Evolutionary conservation across 225 moss, liverwort and hornwort genomes (phyloP).

Genomic region (Marchantia paleacea): DNA sequence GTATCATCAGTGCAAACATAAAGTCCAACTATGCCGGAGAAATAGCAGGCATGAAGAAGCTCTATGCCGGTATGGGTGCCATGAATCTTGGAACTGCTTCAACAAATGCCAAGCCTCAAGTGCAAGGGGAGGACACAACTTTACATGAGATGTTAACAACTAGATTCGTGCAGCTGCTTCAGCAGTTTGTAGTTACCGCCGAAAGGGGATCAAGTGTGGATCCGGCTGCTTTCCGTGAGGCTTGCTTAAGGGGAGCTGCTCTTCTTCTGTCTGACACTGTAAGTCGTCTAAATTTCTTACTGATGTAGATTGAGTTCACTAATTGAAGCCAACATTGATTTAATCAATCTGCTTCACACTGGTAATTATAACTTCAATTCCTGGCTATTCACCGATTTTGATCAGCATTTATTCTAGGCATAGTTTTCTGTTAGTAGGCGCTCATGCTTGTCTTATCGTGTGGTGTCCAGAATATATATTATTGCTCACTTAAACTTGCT

Average conservation of each 20-base stretch:
- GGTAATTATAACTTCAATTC: no score
- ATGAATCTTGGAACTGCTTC: constrained; percentile 38
- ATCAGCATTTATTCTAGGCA: no score
- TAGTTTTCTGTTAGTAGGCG: no score
- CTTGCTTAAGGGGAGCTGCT: constrained; percentile 73
- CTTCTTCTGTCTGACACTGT: constrained; percentile 62
- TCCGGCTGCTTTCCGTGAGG: constrained; percentile 54
- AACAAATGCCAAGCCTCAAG: constrained; percentile 22
- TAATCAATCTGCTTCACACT: no score
- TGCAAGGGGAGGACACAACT: constrained; percentile 27
- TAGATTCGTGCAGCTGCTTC: constrained; percentile 65
- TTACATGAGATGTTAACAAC: constrained; percentile 57
- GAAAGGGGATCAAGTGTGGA: constrained; percentile 62
- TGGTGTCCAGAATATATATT: background rate
- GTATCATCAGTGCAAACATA: constrained; percentile 75
- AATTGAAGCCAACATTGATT: background rate
- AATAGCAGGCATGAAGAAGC: constrained; percentile 74
- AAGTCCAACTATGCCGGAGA: constrained; percentile 83
- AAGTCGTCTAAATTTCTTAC: constrained; percentile 21
- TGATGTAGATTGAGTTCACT: background rate
- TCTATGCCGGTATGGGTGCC: constrained; percentile 57
- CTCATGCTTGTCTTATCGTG: no score
- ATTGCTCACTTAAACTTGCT: background rate
- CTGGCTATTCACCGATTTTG: no score
- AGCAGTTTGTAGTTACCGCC: constrained; percentile 69